Evolutionary conservation across 2,329 filamentous ascomycete species (phyloP).

Genomic region (Madurella mycetomatis): DNA sequence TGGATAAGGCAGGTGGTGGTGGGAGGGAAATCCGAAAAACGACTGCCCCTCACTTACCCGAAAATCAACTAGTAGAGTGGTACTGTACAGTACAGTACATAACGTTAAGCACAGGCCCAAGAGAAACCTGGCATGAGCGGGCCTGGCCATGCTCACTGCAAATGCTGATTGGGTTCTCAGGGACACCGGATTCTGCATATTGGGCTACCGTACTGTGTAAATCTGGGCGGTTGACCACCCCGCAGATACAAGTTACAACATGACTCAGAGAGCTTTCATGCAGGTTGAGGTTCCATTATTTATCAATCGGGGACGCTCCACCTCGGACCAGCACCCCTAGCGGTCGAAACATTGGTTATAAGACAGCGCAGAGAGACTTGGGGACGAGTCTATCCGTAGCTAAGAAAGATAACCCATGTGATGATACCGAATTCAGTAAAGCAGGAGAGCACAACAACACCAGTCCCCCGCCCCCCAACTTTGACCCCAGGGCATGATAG

Average conservation of each 20-base stretch:
- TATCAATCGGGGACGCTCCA: no score
- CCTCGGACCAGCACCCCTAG: no score
- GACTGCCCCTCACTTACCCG: constrained; percentile 18
- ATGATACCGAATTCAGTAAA: not conserved
- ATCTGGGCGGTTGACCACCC: not conserved
- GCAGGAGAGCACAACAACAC: constrained; percentile 12
- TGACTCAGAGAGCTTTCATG: no score
- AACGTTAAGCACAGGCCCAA: constrained; percentile 6
- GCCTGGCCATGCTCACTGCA: not conserved
- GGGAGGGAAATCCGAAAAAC: constrained; percentile 5
- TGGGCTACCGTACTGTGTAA: no score
- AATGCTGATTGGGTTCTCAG: not conserved
- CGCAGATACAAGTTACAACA: no score
- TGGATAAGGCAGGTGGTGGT: constrained; percentile 1
- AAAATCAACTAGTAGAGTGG: constrained; percentile 16
- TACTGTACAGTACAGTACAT: no score
- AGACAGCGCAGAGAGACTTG: not conserved
- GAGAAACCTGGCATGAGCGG: constrained; percentile 9
- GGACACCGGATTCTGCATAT: not conserved
- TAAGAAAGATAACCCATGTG: not conserved
- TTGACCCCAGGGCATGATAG: constrained; percentile 1
- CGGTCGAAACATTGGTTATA: no score
- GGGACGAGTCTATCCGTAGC: not conserved
- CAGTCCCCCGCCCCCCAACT: constrained; percentile 10
- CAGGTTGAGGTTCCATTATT: no score